These are phyloP conservation scores for Tuber indicum DNA, from an alignment of 495 filamentous ascomycete species.

Conservation along the genomic window DNA sequence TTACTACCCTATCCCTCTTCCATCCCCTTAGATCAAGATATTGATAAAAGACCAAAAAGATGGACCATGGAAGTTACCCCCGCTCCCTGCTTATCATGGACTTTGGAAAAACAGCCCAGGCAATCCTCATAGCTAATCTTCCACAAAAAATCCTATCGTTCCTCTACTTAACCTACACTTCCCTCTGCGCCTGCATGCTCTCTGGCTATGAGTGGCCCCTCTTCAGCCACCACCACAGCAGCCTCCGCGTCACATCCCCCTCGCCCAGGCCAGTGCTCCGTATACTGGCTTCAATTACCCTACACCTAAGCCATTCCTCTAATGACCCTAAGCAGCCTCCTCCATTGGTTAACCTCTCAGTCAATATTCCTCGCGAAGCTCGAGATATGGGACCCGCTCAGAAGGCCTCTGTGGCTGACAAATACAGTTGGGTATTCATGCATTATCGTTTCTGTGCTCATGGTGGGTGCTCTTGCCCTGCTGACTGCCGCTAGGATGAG, in stretches of 20 bases:
- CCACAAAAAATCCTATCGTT: slow-evolving; percentile 47
- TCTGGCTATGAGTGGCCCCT: too few relatives aligned
- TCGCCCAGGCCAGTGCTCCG: slow-evolving; percentile 43
- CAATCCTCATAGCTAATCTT: slow-evolving; percentile 30
- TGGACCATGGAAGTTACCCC: neutral
- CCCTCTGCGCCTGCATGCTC: too few relatives aligned
- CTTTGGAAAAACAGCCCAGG: slow-evolving; percentile 30
- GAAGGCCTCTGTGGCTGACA: neutral
- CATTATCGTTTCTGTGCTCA: slow-evolving; percentile 11
- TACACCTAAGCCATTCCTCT: slow-evolving; percentile 44
- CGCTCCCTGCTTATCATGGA: neutral
- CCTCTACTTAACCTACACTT: slow-evolving; percentile 13
- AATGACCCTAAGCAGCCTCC: slow-evolving; percentile 26
- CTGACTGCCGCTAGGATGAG: neutral
- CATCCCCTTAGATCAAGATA: neutral
- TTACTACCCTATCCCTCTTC: neutral
- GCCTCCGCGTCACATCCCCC: too few relatives aligned
- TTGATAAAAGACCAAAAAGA: neutral
- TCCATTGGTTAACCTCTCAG: slow-evolving; percentile 49
- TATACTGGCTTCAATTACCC: slow-evolving; percentile 47
- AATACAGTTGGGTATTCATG: slow-evolving; percentile 10
- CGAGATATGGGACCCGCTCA: too few relatives aligned
- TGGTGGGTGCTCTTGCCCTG: slow-evolving; percentile 1
- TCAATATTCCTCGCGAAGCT: slow-evolving; percentile 44
- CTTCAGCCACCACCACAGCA: too few relatives aligned